phyloP scores from a whole-genome alignment of 768 basidiomycete genomes.

The Podaxis sp. region DNA sequence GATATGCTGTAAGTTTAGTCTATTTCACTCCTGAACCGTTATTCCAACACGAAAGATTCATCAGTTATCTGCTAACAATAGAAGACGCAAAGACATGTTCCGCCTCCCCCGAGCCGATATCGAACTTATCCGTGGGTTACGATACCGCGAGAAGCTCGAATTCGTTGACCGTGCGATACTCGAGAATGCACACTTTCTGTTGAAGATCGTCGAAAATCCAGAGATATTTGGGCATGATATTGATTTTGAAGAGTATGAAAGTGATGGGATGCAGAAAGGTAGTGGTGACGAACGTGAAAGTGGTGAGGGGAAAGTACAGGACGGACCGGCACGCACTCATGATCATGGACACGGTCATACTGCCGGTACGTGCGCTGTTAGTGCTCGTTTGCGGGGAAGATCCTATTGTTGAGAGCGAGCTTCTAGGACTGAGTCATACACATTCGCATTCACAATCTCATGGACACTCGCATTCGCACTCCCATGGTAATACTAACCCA shows the following conservation, averaged over 20 bases:
- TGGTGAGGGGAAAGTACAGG: not conserved
- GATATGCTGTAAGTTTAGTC: conserved; percentile 57
- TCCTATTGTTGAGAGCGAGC: not conserved
- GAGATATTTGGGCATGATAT: conserved; percentile 72
- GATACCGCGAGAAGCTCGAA: conserved; percentile 77
- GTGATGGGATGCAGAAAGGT: conserved; percentile 13
- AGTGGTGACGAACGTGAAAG: not conserved
- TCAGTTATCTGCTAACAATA: conserved; percentile 52
- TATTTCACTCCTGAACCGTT: not conserved
- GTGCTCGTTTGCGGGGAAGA: not conserved
- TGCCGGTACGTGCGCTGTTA: not conserved
- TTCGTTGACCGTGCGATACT: conserved; percentile 80
- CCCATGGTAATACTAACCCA: conserved; percentile 28
- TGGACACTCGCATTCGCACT: conserved; percentile 28
- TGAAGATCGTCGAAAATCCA: conserved; percentile 71
- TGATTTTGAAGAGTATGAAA: conserved; percentile 27
- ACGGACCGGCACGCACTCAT: not conserved
- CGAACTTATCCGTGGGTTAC: conserved; percentile 60
- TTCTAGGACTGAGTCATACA: conserved; percentile 15
- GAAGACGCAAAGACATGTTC: conserved; percentile 75
- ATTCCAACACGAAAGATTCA: conserved; percentile 13
- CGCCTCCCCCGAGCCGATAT: conserved; percentile 69
- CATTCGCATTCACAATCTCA: conserved; percentile 23
- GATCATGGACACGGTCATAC: not conserved
- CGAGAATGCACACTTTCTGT: conserved; percentile 76